Conservation (phyloP, 2,329 filamentous ascomycete genomes). For the Blastomyces silverae region DNA sequence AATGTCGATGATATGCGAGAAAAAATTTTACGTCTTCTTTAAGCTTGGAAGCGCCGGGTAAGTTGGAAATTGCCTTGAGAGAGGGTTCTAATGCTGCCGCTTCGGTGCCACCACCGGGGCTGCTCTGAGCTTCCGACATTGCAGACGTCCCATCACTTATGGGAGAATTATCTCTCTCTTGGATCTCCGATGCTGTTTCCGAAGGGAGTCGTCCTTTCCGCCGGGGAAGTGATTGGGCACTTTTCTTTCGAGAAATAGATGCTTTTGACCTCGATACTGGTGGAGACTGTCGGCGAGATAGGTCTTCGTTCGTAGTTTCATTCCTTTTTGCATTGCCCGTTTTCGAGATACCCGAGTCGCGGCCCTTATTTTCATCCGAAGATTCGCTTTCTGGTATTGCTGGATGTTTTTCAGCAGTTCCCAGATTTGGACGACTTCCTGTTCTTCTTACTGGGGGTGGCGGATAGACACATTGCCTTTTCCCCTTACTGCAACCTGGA, state of each 20-base stretch:
- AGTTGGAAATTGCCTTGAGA: conserved; percentile 23
- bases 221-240: conserved; percentile 27
- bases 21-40: conserved; percentile 68
- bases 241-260: conserved; percentile 27
- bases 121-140: conserved; percentile 32
- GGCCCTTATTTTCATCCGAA: conserved; percentile 44
- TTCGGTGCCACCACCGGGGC: conserved; percentile 21
- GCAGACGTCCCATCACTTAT: conserved; percentile 44
- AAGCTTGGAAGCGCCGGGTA: conserved; percentile 28
- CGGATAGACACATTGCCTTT: conserved; percentile 83
- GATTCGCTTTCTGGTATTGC: conserved; percentile 46
- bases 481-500: conserved; percentile 80
- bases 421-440: conserved; percentile 38
- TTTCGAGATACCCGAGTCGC: conserved; percentile 36
- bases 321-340: conserved; percentile 35
- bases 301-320: conserved; percentile 35
- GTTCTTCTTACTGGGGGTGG: conserved; percentile 49
- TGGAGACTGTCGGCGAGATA: conserved; percentile 25
- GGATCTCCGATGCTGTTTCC: conserved; percentile 34
- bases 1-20: conserved; percentile 67
- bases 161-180: conserved; percentile 47
- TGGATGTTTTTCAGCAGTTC: conserved; percentile 35
- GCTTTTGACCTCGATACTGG: conserved; percentile 22
- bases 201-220: conserved; percentile 27
- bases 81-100: conserved; percentile 17